Percentiles rank a stretch among this genome's conserved stretches.
These are phyloP conservation scores for Acanthochlamys bracteata DNA, from an alignment of 106 monocot genomes.

Conservation along the genomic window DNA sequence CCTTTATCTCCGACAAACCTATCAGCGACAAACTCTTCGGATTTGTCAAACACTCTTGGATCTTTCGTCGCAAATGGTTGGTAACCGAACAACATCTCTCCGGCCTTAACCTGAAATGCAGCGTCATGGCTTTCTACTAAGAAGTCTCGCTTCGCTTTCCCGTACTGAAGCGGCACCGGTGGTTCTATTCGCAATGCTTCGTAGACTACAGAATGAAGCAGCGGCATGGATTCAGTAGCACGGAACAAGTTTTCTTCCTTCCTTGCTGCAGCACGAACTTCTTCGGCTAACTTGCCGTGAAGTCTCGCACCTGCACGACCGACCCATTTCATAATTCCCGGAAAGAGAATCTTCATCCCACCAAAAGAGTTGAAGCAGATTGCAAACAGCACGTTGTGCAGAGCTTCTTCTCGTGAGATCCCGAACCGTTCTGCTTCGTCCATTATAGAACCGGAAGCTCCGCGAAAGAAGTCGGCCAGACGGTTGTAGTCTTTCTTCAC, in stretches of 20 bases:
- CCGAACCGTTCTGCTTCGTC: conserved; percentile 73
- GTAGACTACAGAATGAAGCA: conserved; percentile 76
- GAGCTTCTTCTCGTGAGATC: conserved; percentile 62
- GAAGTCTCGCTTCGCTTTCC: conserved; percentile 61
- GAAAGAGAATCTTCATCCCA: conserved; percentile 78
- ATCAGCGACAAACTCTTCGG: conserved; percentile 73
- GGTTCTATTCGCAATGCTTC: conserved; percentile 87
- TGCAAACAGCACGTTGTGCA: conserved; percentile 80
- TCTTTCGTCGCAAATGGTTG: conserved; percentile 93
- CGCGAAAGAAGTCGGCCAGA: conserved; percentile 61
- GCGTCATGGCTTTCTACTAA: conserved; percentile 78
- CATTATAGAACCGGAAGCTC: conserved; percentile 24
- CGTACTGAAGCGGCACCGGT: conserved; percentile 85
- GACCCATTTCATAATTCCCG: conserved; percentile 57
- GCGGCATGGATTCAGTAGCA: conserved; percentile 54
- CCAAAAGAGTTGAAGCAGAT: conserved; percentile 88
- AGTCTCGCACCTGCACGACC: conserved; percentile 40
- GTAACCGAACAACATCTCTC: conserved; percentile 91
- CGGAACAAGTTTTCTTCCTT: conserved; percentile 47
- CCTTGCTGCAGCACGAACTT: conserved; percentile 57
- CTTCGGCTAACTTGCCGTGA: conserved; percentile 58
- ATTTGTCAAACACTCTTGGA: conserved; percentile 54
- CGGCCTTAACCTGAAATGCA: conserved; percentile 46
- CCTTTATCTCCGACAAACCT: conserved; percentile 71
- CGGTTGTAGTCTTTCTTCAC: conserved; percentile 48